phyloP scores from a whole-genome alignment of 495 filamentous ascomycete species.

The Sporormia fimetaria region DNA sequence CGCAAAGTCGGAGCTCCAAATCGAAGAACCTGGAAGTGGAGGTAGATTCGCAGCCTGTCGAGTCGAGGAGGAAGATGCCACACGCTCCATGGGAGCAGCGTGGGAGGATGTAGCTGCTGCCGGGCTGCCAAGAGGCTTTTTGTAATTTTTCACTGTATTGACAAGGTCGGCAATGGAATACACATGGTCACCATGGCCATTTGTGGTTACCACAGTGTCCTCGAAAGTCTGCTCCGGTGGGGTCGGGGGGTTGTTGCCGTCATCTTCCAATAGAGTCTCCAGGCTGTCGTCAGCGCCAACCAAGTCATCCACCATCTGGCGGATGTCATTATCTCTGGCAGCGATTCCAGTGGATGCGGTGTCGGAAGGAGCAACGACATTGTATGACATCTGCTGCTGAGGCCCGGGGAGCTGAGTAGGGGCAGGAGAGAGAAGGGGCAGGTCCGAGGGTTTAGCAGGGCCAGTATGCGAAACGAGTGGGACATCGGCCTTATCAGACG shows the following conservation, averaged over 20 bases:
- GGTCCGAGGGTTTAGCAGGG: conserved; percentile 6
- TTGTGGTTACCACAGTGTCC: conserved; percentile 17
- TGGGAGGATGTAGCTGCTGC: conserved; percentile 2
- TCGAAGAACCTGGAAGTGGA: conserved; percentile 19
- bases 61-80: conserved; percentile 18
- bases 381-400: conserved; percentile 24
- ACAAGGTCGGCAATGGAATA: conserved; percentile 18
- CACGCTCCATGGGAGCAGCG: conserved; percentile 15
- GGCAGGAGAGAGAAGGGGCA: conserved; percentile 17
- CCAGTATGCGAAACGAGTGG: conserved; percentile 28
- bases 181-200: conserved; percentile 13
- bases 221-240: conserved; percentile 31
- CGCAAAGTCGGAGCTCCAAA: conserved; percentile 22
- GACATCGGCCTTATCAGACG: conserved; percentile 20
- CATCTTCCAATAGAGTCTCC: conserved; percentile 26
- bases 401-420: conserved; percentile 9
- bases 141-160: conserved; percentile 18
- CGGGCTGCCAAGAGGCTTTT: conserved; percentile 9
- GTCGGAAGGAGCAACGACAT: conserved; percentile 25
- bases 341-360: conserved; percentile 22
- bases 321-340: conserved; percentile 31
- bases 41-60: conserved; percentile 17
- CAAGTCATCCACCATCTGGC: conserved; percentile 52
- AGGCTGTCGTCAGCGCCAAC: conserved; percentile 44
- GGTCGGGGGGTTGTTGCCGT: conserved; percentile 28